Conservation (phyloP, 306 rosid genomes). For the Glycine latifolia region DNA sequence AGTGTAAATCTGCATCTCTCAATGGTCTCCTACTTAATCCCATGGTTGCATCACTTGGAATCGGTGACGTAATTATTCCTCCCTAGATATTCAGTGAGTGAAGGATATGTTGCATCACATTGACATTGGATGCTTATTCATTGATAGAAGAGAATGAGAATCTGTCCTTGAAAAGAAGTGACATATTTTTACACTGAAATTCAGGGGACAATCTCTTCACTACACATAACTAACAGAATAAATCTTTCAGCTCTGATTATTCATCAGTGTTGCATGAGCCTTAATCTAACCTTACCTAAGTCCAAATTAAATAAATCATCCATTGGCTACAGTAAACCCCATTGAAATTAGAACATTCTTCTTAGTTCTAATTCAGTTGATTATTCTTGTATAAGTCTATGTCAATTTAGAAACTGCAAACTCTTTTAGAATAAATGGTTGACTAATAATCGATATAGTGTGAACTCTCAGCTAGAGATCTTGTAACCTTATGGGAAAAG, state of each 20-base stretch:
- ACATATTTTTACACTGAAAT: slow-evolving; percentile 27
- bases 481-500: background rate
- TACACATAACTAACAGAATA: slow-evolving; percentile 6
- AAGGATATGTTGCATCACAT: slow-evolving; percentile 25
- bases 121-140: slow-evolving; percentile 35
- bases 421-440: background rate
- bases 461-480: background rate
- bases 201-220: slow-evolving; percentile 26
- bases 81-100: background rate
- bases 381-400: background rate
- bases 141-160: slow-evolving; percentile 44
- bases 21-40: slow-evolving; percentile 16
- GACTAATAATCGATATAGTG: background rate
- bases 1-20: slow-evolving; percentile 38
- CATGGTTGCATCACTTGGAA: slow-evolving; percentile 43
- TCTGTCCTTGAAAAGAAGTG: slow-evolving; percentile 25
- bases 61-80: slow-evolving; percentile 41
- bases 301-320: slow-evolving; percentile 2
- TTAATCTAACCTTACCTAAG: background rate
- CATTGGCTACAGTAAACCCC: too few species aligned
- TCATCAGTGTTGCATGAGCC: background rate
- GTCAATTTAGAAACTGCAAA: background rate
- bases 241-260: background rate
- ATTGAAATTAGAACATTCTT: too few species aligned
- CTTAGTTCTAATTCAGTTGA: too few species aligned